Percentiles rank a stretch among this genome's conserved stretches.
phyloP scores from a whole-genome alignment of 163 green algal species.

The Chloromonas sp. region DNA sequence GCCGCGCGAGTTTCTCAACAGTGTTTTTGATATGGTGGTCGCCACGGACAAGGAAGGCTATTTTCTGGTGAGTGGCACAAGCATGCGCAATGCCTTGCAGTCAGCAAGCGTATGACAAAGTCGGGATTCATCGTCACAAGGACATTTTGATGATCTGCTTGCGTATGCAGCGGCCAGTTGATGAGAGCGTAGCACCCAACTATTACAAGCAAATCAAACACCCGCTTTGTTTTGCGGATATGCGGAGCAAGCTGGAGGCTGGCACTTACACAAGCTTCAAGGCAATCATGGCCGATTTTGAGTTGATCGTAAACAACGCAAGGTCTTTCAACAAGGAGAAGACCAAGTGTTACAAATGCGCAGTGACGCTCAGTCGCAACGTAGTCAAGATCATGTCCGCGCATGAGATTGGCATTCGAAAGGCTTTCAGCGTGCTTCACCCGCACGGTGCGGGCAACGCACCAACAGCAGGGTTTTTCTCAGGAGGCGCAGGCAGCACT shows the following conservation, averaged over 20 bases:
- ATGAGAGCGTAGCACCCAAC: slow-evolving; percentile 53
- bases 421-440: slow-evolving; percentile 44
- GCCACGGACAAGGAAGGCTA: slow-evolving; percentile 47
- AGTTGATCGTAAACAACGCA: slow-evolving; percentile 83
- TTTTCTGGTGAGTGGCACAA: slow-evolving; percentile 35
- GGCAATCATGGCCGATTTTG: slow-evolving; percentile 70
- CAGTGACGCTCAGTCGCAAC: slow-evolving; percentile 29
- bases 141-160: no score
- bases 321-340: slow-evolving; percentile 71
- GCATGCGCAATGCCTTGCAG: neutral
- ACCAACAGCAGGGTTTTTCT: slow-evolving; percentile 11
- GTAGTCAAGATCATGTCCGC: slow-evolving; percentile 21
- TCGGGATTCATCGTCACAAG: no score
- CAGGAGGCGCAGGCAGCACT: slow-evolving; percentile 13
- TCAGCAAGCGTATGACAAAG: no score
- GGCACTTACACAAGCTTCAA: slow-evolving; percentile 63
- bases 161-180: slow-evolving; percentile 45
- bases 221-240: slow-evolving; percentile 78
- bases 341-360: slow-evolving; percentile 56
- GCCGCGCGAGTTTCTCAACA: neutral
- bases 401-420: slow-evolving; percentile 28
- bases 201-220: slow-evolving; percentile 76
- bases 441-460: slow-evolving; percentile 11
- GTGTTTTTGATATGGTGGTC: slow-evolving; percentile 9
- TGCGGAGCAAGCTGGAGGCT: slow-evolving; percentile 60